Evolutionary conservation across 768 basidiomycete species (phyloP).

Genomic region (Leccinum variicolor): DNA sequence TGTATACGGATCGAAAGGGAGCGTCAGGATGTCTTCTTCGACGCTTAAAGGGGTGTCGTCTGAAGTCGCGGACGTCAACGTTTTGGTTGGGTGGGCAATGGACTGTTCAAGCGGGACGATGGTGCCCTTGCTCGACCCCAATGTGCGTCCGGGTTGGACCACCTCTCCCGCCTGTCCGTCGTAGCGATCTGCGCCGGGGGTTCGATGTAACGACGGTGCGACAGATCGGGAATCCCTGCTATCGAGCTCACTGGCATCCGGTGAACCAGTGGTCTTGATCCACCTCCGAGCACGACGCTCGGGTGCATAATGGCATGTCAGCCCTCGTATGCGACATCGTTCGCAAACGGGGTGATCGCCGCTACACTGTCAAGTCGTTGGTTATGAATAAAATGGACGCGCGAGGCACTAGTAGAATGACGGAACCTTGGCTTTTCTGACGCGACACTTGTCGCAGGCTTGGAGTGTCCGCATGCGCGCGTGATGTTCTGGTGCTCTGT

Average conservation of each 20-base stretch:
- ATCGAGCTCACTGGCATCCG: not conserved
- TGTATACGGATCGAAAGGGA: slow-evolving; percentile 28
- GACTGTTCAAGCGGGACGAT: not conserved
- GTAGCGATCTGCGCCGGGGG: no score
- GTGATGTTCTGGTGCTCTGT: slow-evolving; percentile 54
- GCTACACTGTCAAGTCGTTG: slow-evolving; percentile 47
- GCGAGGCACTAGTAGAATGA: not conserved
- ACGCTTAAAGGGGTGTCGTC: not conserved
- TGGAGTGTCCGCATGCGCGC: slow-evolving; percentile 67
- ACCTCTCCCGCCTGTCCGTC: not conserved
- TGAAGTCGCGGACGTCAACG: not conserved
- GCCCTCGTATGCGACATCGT: slow-evolving; percentile 56
- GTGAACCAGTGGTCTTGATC: not conserved
- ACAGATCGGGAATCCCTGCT: not conserved
- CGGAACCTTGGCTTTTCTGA: slow-evolving; percentile 69
- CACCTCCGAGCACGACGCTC: slow-evolving; percentile 40
- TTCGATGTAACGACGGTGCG: not conserved
- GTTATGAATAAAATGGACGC: no score
- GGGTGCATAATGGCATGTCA: slow-evolving; percentile 63
- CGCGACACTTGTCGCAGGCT: slow-evolving; percentile 73
- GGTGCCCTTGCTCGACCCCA: not conserved
- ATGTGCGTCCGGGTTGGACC: not conserved
- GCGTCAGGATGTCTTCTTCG: not conserved
- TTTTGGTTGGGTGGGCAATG: not conserved
- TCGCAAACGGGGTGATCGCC: slow-evolving; percentile 69